These are phyloP conservation scores for Lojkania enalia DNA, from an alignment of 2,329 filamentous ascomycete genomes.

Conservation along the genomic window DNA sequence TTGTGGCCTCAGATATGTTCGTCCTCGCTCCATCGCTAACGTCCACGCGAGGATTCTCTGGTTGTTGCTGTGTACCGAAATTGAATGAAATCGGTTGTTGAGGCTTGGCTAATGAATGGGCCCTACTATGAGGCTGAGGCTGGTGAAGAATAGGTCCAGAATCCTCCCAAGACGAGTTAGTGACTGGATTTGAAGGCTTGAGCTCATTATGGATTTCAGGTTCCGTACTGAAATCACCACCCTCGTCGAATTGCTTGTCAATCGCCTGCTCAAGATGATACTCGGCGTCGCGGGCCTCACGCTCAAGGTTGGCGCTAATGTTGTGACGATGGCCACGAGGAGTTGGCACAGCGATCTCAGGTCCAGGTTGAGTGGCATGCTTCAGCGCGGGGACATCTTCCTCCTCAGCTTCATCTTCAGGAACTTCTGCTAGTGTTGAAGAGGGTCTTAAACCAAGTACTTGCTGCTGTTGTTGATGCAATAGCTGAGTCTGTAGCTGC, in stretches of 20 bases:
- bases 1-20: conserved; percentile 44
- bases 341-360: conserved; percentile 63
- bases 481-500: conserved; percentile 57
- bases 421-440: conserved; percentile 66
- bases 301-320: conserved; percentile 75
- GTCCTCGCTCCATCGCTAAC: conserved; percentile 46
- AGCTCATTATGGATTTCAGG: conserved; percentile 34
- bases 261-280: conserved; percentile 82
- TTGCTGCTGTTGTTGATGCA: conserved; percentile 48
- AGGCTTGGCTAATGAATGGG: conserved; percentile 70
- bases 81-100: conserved; percentile 48
- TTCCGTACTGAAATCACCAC: conserved; percentile 68
- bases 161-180: conserved; percentile 39
- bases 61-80: conserved; percentile 29
- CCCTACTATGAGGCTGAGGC: conserved; percentile 72
- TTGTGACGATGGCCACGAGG: conserved; percentile 70
- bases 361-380: conserved; percentile 42
- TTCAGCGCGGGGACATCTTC: conserved; percentile 46
- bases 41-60: conserved; percentile 36
- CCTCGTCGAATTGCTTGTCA: conserved; percentile 76
- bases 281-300: conserved; percentile 82
- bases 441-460: conserved; percentile 52
- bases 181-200: conserved; percentile 29
- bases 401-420: conserved; percentile 72
- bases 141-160: conserved; percentile 62